Percentiles rank a stretch among this genome's conserved stretches.
Evolutionary conservation across 352 stramenopile species (phyloP).

Genomic region (Albugo candida): DNA sequence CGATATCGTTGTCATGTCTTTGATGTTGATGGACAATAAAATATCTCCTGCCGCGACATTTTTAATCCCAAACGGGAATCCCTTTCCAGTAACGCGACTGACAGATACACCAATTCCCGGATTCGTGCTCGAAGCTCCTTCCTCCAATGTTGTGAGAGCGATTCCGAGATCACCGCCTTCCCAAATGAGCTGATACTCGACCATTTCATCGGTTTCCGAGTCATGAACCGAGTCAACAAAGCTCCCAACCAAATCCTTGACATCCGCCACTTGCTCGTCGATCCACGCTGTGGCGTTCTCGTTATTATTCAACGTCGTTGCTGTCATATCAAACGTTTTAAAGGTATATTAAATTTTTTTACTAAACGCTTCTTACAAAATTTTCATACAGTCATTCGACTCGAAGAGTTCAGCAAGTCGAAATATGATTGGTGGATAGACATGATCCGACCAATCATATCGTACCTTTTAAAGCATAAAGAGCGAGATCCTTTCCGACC

Average conservation of each 20-base stretch:
- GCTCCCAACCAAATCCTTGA: slow-evolving; percentile 59
- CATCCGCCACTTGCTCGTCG: slow-evolving; percentile 72
- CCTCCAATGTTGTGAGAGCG: slow-evolving; percentile 54
- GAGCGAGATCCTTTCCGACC: too few relatives aligned
- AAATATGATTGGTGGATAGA: too few relatives aligned
- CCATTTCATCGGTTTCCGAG: slow-evolving; percentile 61
- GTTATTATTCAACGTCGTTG: too few relatives aligned
- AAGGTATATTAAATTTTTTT: too few relatives aligned
- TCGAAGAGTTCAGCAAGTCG: too few relatives aligned
- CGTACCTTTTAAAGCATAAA: too few relatives aligned
- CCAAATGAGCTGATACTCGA: slow-evolving; percentile 82
- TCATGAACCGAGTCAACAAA: slow-evolving; percentile 74
- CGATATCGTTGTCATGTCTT: slow-evolving; percentile 54
- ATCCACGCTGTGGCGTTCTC: slow-evolving; percentile 23
- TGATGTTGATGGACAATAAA: slow-evolving; percentile 67
- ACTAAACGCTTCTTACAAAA: too few relatives aligned
- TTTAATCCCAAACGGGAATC: slow-evolving; percentile 77
- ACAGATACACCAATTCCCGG: slow-evolving; percentile 27
- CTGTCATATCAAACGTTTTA: too few relatives aligned
- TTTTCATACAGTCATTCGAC: too few relatives aligned
- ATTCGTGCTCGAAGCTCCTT: slow-evolving; percentile 13
- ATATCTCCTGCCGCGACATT: slow-evolving; percentile 66
- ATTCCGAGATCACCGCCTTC: slow-evolving; percentile 69
- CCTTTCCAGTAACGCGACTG: slow-evolving; percentile 67
- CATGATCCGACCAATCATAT: too few relatives aligned